These are phyloP conservation scores for Lindgomyces ingoldianus DNA, from an alignment of 495 filamentous ascomycete species.

Conservation along the genomic window DNA sequence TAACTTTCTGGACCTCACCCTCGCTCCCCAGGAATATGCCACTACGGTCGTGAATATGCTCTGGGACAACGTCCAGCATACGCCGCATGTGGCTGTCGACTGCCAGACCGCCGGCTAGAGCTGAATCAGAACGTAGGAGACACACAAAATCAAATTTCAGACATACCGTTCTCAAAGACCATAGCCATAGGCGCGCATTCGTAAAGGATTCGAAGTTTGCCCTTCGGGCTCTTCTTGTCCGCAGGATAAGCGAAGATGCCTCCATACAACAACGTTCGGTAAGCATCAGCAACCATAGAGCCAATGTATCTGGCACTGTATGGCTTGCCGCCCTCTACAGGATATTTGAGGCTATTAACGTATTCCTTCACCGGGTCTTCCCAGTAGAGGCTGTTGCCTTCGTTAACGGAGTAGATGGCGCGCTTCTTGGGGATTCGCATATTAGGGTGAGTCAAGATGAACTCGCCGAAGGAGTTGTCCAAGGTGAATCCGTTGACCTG, in stretches of 20 bases:
- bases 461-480: slow-evolving; percentile 94
- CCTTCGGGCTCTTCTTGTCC: slow-evolving; percentile 97
- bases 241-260: slow-evolving; percentile 97
- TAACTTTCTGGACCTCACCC: slow-evolving; percentile 94
- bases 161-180: slow-evolving; percentile 94
- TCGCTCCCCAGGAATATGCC: slow-evolving; percentile 96
- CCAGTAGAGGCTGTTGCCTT: slow-evolving; percentile 97
- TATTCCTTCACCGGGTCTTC: slow-evolving; percentile 84
- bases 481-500: slow-evolving; percentile 95
- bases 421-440: slow-evolving; percentile 81
- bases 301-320: slow-evolving; percentile 96
- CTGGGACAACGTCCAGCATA: slow-evolving; percentile 85
- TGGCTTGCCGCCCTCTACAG: slow-evolving; percentile 74
- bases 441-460: slow-evolving; percentile 95
- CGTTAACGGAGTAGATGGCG: slow-evolving; percentile 96
- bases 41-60: slow-evolving; percentile 92
- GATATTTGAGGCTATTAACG: slow-evolving; percentile 83
- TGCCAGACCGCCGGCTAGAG: slow-evolving; percentile 82
- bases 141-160: not conserved
- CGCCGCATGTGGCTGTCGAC: slow-evolving; percentile 84
- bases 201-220: slow-evolving; percentile 95
- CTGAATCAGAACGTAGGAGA: slow-evolving; percentile 17
- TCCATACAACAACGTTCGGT: slow-evolving; percentile 91
- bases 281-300: slow-evolving; percentile 97
- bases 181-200: slow-evolving; percentile 99